A percentile compares a stretch with the other conserved stretches of the same genome.
Conservation (phyloP, 768 basidiomycete species). For the Butyriboletus loyo region DNA sequence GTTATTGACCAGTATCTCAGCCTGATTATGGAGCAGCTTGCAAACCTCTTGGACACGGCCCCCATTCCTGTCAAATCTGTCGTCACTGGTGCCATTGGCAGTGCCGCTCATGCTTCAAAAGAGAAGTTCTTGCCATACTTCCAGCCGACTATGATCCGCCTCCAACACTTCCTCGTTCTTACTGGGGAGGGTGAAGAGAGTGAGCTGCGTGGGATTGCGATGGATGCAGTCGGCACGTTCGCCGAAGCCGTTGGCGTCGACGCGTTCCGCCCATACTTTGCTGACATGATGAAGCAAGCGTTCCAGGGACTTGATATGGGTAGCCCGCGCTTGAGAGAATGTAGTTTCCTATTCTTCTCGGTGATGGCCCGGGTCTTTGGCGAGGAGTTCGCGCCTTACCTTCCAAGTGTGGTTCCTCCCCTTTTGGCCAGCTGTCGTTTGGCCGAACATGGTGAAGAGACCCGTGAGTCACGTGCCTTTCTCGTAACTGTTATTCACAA, state of each 20-base stretch:
- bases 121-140: constrained; percentile 92
- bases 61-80: constrained; percentile 88
- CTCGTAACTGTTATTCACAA: neutral
- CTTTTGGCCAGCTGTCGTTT: constrained; percentile 82
- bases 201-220: constrained; percentile 94
- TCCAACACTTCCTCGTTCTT: constrained; percentile 86
- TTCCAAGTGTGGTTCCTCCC: constrained; percentile 82
- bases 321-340: constrained; percentile 85
- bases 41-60: constrained; percentile 80
- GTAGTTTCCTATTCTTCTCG: constrained; percentile 97
- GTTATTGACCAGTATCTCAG: constrained; percentile 88
- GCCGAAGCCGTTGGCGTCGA: constrained; percentile 96
- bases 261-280: constrained; percentile 91
- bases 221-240: constrained; percentile 98
- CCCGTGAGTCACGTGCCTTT: constrained; percentile 34
- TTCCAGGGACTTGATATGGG: constrained; percentile 88
- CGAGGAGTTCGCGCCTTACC: constrained; percentile 88
- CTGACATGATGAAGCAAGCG: constrained; percentile 93
- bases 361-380: constrained; percentile 98
- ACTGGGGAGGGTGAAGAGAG: constrained; percentile 87
- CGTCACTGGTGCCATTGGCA: constrained; percentile 96
- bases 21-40: constrained; percentile 92
- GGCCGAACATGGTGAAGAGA: constrained; percentile 70
- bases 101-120: constrained; percentile 95
- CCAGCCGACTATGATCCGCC: constrained; percentile 81